Percentiles rank a stretch among this genome's conserved stretches.
Conservation (phyloP, 768 basidiomycete genomes). For the Pseudohyphozyma bogoriensis region DNA sequence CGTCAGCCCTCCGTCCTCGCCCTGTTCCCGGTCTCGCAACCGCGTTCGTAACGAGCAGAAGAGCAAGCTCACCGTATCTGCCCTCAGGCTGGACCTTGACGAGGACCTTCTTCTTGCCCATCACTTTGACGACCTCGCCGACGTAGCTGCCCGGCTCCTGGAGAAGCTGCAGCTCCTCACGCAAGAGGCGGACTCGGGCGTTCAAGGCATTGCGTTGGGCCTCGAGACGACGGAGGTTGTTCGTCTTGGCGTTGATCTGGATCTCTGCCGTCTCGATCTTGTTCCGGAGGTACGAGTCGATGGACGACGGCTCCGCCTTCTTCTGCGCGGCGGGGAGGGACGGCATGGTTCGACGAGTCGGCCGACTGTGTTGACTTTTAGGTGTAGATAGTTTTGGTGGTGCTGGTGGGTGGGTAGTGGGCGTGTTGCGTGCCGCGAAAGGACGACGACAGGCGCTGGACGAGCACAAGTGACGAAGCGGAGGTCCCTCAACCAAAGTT, state of each 20-base stretch:
- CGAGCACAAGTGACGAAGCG: too few species aligned
- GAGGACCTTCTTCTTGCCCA: constrained; percentile 97
- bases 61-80: constrained; percentile 73
- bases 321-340: too few species aligned
- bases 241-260: constrained; percentile 88
- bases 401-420: too few species aligned
- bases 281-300: constrained; percentile 71
- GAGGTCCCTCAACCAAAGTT: too few species aligned
- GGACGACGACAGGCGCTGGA: too few species aligned
- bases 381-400: too few species aligned
- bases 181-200: constrained; percentile 76
- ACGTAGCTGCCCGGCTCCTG: constrained; percentile 97
- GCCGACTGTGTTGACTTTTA: too few species aligned
- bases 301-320: too few species aligned
- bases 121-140: constrained; percentile 93
- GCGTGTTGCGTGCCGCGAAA: too few species aligned
- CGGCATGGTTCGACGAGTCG: too few species aligned
- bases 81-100: constrained; percentile 98
- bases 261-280: constrained; percentile 92
- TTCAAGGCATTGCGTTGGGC: constrained; percentile 96
- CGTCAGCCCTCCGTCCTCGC: not conserved
- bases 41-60: not conserved
- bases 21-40: not conserved
- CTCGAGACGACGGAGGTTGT: constrained; percentile 88
- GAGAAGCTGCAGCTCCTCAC: constrained; percentile 79